Conservation (phyloP, 2,329 filamentous ascomycete species). For the Fusarium sp. region DNA sequence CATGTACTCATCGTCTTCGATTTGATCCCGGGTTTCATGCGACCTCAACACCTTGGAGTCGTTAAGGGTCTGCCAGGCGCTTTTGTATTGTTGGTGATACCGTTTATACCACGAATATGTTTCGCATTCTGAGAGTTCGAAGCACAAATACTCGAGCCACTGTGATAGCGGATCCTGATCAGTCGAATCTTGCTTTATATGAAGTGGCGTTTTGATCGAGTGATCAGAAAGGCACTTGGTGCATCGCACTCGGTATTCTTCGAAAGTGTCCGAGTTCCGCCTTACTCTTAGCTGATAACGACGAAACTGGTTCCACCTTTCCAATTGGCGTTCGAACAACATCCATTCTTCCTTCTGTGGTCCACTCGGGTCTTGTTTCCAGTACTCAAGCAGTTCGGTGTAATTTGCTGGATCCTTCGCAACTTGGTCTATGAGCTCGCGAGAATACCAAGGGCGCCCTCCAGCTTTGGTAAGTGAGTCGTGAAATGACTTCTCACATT, state of each 20-base stretch:
- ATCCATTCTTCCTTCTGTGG: slow-evolving; percentile 27
- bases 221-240: slow-evolving; percentile 20
- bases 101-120: slow-evolving; percentile 35
- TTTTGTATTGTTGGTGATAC: slow-evolving; percentile 27
- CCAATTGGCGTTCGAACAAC: slow-evolving; percentile 38
- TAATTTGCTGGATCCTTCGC: slow-evolving; percentile 19
- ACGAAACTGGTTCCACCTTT: slow-evolving; percentile 40
- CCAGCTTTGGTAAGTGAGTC: slow-evolving; percentile 30
- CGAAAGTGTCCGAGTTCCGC: slow-evolving; percentile 13
- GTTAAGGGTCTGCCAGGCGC: slow-evolving; percentile 34
- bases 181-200: slow-evolving; percentile 44
- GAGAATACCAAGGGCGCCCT: slow-evolving; percentile 43
- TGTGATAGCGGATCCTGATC: slow-evolving; percentile 53
- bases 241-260: slow-evolving; percentile 24
- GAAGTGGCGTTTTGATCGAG: slow-evolving; percentile 12
- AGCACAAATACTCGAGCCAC: slow-evolving; percentile 58
- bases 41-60: slow-evolving; percentile 17
- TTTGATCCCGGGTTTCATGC: slow-evolving; percentile 13
- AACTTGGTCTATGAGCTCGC: slow-evolving; percentile 29
- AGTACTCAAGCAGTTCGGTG: slow-evolving; percentile 30
- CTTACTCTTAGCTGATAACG: slow-evolving; percentile 38
- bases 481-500: slow-evolving; percentile 29
- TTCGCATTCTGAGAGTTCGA: slow-evolving; percentile 39
- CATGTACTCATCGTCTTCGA: slow-evolving; percentile 21
- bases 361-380: slow-evolving; percentile 21